Evolutionary conservation across 106 monocot species (phyloP), one percentile per base, ranked within the genome.

Genomic region (Dendrobium nobile): DNA sequence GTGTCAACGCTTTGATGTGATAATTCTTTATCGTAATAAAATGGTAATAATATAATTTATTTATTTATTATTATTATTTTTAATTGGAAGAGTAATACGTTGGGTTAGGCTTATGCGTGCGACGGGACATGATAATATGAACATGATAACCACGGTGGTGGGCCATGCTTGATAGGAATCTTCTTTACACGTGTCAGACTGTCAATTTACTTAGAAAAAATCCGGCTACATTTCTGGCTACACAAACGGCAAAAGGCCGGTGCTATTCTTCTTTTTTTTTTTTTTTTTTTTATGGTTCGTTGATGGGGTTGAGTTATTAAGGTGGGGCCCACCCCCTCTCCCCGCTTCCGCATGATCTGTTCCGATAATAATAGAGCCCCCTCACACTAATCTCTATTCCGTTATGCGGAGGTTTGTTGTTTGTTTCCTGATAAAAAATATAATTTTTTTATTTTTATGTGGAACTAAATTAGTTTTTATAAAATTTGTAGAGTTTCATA

Each of bases 81-180:
- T 16, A 5, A 61, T 6, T 61, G 37, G 37, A 37, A 37, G 37
- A 61, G 8, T 22, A 61, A 61, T n/a, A 22, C 61, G 61, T 61
- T 61, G 61, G 51, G 51, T 61, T n/a, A 61, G 61, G 61, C 61
- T 61, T 61, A 61, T n/a, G 22, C n/a, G 22, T n/a, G 61, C 22
- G 61, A 61, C 61, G 61, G 61, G 61, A 61, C 61, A 61, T 61
- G 8, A 61, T 61, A 61, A 61, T 22, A 61, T 61, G 61, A 61
- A 22, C 22, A 61, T 61, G 61, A 61, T 61, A 61, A 61, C 8
- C 22, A 22, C 61, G 61, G 61, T 22, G 61, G 61, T 61, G 22
- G 61, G 61, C 61, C 61, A 61, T 8, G 22, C 9, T 22, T 4
- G 61, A 61, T n/a, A 8, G 61, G 61, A 61, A 61, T 61, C 61